Conservation (phyloP, 192 early-diverging fungal species). For the Backusella mclennaniae region DNA sequence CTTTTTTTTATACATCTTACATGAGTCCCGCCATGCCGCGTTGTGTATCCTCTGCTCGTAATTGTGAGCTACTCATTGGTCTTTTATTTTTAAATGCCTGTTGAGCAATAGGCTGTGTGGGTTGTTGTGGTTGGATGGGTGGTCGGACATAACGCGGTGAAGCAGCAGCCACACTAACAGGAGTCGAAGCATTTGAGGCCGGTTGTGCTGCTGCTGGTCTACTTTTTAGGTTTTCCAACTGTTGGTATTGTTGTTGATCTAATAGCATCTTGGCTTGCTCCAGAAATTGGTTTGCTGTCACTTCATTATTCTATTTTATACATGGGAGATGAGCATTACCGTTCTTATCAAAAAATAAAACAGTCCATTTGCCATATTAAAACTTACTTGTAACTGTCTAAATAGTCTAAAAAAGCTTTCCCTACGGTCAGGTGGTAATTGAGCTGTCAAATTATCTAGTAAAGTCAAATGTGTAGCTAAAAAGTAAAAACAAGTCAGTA, state of each 20-base stretch:
- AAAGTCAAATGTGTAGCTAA: conserved; percentile 12
- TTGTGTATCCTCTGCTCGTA: conserved; percentile 15
- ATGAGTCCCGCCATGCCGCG: conserved; percentile 4
- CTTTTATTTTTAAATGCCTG: background rate
- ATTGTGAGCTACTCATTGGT: conserved; percentile 12
- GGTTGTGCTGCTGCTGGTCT: conserved; percentile 15
- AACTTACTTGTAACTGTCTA: conserved; percentile 23
- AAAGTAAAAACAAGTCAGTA: background rate
- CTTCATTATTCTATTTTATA: conserved; percentile 30
- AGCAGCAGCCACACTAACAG: background rate
- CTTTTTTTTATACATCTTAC: background rate
- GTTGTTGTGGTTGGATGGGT: background rate
- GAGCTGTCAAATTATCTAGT: conserved; percentile 23
- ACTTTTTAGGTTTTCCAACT: conserved; percentile 42
- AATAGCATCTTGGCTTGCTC: conserved; percentile 34
- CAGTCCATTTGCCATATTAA: background rate
- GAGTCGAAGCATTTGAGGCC: background rate
- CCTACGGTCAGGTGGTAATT: conserved; percentile 25
- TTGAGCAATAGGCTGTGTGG: background rate
- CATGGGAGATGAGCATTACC: background rate
- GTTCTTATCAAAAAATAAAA: background rate
- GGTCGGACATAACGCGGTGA: background rate
- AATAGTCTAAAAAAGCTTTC: conserved; percentile 28
- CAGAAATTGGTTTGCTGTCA: conserved; percentile 44
- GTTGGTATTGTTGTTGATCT: conserved; percentile 43